Base-by-base conservation (phyloP, 208 protist species). In the Wallacemonas sp. region DNA sequence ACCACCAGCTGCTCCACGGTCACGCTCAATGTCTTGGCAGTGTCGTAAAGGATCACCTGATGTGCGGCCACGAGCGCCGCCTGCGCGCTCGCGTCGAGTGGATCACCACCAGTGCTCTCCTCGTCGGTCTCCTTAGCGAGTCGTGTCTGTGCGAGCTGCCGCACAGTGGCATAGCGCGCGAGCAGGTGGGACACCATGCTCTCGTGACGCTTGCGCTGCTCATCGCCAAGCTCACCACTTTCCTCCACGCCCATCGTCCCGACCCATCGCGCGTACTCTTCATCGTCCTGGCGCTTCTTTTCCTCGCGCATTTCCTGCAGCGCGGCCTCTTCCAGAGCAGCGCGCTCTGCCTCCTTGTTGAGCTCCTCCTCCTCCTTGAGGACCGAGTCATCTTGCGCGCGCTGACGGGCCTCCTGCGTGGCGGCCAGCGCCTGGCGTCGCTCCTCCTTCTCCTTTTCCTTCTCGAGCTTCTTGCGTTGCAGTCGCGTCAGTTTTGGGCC, bases 221-320 rank as follows among this genome's bases (percentile, higher is more conserved):
- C 84, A 25, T 89, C 80, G 26, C 76, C 79, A 11, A 93, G 45
- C 59, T 93, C 87, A n/a, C 87, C 84, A 23, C 81, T 65, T 59
- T 77, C 81, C 63, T 89, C 87, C 8, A 91, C 75, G 3, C 69
- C 81, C 29, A 91, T 93, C 31, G 76, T 77, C 12, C 68, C 72
- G 1, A 79, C 74, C 84, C 87, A 91, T 52, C 79, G 82, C 10
- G 67, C 72, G 64, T 91, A 91, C 66, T 89, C 87, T 44, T 84
- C 87, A 23, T 87, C 77, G 1, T 91, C 84, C 1, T 57, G 63
- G 20, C 65, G 67, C 29, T 72, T 66, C 71, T 83, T 86, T 20
- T 87, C 84, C n/a, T 72, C 79, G 1, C 84, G 78, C 55, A 93
- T 71, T 61, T 89, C 61, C 52, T 81, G 62, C 55, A 93, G 72